Evolutionary conservation across 2,329 filamentous ascomycete genomes (phyloP), one percentile per base, ranked within the genome.

Genomic region (Exserohilum rostratum): DNA sequence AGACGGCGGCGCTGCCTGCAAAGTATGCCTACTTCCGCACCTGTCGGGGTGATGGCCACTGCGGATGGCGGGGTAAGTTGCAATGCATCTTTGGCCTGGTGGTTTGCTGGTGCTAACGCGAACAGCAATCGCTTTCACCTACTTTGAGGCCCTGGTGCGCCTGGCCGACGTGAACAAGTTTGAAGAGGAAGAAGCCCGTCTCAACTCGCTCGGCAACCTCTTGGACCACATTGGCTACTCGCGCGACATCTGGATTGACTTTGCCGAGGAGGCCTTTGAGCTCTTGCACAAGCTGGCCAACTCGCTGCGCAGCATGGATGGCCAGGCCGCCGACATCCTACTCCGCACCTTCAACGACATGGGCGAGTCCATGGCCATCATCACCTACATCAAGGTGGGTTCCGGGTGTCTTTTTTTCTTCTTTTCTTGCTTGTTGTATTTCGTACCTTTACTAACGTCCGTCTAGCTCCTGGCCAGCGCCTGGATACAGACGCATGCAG

Each of bases 41-140:
- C 10, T 87, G 96, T 73, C 88, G 90, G 76, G 93, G 95, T 48
- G 93, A 98, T 78, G 95, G 95, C 55, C 96, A 96, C 73, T 98
- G 95, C 77, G 95, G 93, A 69, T 98, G 95, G 93, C 86, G 93
- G 88, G 95, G 93, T 97, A 83, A 80, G 87, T 64, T 61, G 22
- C 15, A 22, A 25, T 35, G 25, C 6, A 27, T 38, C n/a, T 17
- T 39, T 33, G 44, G 2, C 15, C 35, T 44, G 46, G 13, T 33
- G 35, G 27, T 55, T 46, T 50, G 46, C 52, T 39, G 50, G 29
- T 53, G 58, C 68, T 78, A 53, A 79, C 12, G 43, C 25, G 13
- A 51, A 31, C 74, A 98, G 95, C 93, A 46, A 90, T 96, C 71
- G 92, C 88, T 20, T 99, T 96, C 76, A 88, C 87, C 61, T 98